Percentiles rank a stretch among this genome's conserved stretches.
phyloP scores from a whole-genome alignment of 805 yeast genomes.

The Nakazawaea wyomingensis region DNA sequence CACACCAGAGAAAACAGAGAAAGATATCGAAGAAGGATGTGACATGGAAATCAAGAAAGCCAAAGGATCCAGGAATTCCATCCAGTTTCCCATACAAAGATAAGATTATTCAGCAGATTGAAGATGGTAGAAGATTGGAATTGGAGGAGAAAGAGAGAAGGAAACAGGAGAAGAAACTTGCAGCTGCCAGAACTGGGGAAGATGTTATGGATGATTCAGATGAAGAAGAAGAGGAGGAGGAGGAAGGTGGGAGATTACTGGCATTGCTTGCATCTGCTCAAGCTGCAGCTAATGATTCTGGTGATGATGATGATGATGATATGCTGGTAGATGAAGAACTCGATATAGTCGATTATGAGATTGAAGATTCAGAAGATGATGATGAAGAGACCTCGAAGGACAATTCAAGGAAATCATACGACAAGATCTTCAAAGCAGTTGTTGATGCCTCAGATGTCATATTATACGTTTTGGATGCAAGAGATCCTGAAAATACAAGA shows the following conservation, averaged over 20 bases:
- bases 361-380: constrained; percentile 37
- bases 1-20: constrained; percentile 80
- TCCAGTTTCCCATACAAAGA: constrained; percentile 92
- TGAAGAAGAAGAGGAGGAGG: constrained; percentile 37
- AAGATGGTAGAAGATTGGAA: constrained; percentile 47
- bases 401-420: constrained; percentile 84
- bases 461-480: constrained; percentile 90
- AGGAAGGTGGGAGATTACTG: constrained; percentile 51
- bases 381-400: constrained; percentile 46
- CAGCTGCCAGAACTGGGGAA: constrained; percentile 24
- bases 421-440: constrained; percentile 88
- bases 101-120: constrained; percentile 67
- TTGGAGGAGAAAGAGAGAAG: constrained; percentile 30
- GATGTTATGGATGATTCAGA: constrained; percentile 30
- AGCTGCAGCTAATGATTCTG: constrained; percentile 64
- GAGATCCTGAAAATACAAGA: constrained; percentile 95
- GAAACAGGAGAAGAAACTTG: constrained; percentile 29
- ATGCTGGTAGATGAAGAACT: constrained; percentile 40
- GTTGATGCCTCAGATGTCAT: constrained; percentile 90
- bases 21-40: constrained; percentile 82
- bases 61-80: constrained; percentile 94
- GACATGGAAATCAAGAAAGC: constrained; percentile 84
- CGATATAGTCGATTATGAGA: constrained; percentile 46
- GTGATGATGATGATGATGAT: constrained; percentile 25
- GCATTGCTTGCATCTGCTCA: constrained; percentile 91